These are phyloP conservation scores for Tetraselmis chui DNA, from an alignment of 139 green algal species.

Conservation along the genomic window DNA sequence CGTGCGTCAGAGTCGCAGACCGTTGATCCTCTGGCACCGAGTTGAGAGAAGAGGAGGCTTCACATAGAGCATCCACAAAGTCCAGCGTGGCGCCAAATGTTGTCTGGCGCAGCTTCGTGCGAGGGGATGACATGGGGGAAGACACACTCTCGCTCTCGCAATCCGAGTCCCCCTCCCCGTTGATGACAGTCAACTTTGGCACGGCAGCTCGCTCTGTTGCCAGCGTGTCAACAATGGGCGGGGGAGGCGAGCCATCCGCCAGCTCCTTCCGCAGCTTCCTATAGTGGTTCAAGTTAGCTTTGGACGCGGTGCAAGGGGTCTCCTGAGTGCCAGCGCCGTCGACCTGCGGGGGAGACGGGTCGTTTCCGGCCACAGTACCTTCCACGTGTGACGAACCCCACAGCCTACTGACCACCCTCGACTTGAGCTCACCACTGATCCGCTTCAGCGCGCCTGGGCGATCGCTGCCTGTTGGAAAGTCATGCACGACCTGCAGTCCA, in stretches of 20 bases:
- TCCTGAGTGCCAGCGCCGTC: background rate
- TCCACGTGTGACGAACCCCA: background rate
- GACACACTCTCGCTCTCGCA: conserved; percentile 12
- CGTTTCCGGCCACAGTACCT: background rate
- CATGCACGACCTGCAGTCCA: no score
- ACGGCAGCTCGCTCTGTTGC: background rate
- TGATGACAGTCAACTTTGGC: conserved; percentile 7
- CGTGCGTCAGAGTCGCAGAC: conserved; percentile 24
- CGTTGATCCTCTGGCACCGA: conserved; percentile 46
- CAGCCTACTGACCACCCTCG: background rate
- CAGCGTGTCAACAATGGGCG: background rate
- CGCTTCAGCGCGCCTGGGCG: background rate
- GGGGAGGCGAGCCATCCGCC: background rate
- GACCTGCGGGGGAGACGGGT: background rate
- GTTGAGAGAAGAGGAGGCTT: conserved; percentile 68
- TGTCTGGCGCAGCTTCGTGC: conserved; percentile 52
- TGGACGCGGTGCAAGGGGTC: background rate
- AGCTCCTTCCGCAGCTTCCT: conserved; percentile 37
- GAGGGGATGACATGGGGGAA: conserved; percentile 44
- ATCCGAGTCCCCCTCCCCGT: conserved; percentile 7
- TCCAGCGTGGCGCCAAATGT: conserved; percentile 92
- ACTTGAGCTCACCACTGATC: background rate
- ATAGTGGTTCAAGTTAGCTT: background rate
- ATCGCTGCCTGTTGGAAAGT: background rate
- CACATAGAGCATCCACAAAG: conserved; percentile 90